Evolutionary conservation across 1,139 yeast species (phyloP), one percentile per base, ranked within the genome.

Genomic region (Citeromyces hawaiiensis): DNA sequence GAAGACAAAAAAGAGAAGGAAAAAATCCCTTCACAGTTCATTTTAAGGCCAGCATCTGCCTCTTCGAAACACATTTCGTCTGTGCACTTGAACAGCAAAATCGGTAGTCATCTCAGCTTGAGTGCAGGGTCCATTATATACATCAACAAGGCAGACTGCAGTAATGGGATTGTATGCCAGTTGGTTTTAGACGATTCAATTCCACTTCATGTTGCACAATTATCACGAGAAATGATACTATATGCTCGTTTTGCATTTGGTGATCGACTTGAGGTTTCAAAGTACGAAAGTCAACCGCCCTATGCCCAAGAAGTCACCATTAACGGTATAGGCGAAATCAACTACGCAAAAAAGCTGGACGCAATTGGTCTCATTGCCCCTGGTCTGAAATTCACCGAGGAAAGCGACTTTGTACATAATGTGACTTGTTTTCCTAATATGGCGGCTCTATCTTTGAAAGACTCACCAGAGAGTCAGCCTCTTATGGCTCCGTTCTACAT

Each of bases 251-350:
- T 35, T 5, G 29, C 23, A 14, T 16, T 21, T 7, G 37, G 37
- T 19, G 37, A 35, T 9, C 27, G 37, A 6, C 18, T 35, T 18
- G 27, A 23, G 16, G 10, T 35, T n/a, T 15, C 29, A 11, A 23
- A n/a, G 16, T 9, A 21, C n/a, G 29, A 16, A 7, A 35, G 10
- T 14, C 37, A 35, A 13, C 37, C 37, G 6, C 27, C 27, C 7
- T 35, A 35, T n/a, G 37, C 37, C 21, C 30, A 35, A 21, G 11
- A 21, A 18, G 30, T 35, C 5, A 21, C 31, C 18, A n/a, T 35
- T 7, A 27, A 27, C n/a, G 27, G 15, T 8, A 9, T 11, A 2
- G 29, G 23, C 5, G 18, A 35, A 11, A 13, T 17, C n/a, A 19
- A 19, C 2, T n/a, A 18, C 9, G 18, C 37, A 4, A 19, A 23